Conservation (phyloP, 2,329 filamentous ascomycete species). For the Coniochaeta sp. region DNA sequence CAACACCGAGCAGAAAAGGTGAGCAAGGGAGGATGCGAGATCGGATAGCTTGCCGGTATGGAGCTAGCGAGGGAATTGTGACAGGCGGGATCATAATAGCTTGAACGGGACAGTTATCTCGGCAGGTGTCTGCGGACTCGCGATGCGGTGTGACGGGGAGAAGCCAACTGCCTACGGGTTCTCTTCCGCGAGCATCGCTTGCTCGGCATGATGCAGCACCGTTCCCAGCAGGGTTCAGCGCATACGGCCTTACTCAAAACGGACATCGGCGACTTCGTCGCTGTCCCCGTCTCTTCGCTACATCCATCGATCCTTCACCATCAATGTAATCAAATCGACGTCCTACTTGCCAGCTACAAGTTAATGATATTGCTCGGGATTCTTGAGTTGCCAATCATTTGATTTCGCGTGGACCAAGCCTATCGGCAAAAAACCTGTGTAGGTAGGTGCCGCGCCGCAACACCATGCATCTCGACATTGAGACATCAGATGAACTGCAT, state of each 20-base stretch:
- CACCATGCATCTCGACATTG: neutral
- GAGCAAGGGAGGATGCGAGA: neutral
- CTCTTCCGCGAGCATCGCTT: neutral
- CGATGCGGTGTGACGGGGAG: neutral
- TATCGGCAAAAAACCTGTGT: neutral
- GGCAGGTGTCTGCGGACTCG: neutral
- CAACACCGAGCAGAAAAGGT: neutral
- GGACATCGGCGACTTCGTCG: neutral
- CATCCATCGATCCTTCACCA: neutral
- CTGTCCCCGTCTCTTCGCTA: neutral
- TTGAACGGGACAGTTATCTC: neutral
- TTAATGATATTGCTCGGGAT: neutral
- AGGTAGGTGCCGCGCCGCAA: neutral
- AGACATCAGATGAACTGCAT: neutral
- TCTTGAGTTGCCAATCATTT: neutral
- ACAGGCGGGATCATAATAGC: neutral
- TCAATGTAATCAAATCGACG: neutral
- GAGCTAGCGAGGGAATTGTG: neutral
- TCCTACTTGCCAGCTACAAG: neutral
- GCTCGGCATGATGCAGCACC: neutral
- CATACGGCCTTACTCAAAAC: neutral
- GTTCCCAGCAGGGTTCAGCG: neutral
- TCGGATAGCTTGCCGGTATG: neutral
- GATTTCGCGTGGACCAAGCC: neutral
- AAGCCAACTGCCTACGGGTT: neutral